Base-by-base conservation (phyloP, 2,329 filamentous ascomycete genomes). In the Fusarium transvaalense region DNA sequence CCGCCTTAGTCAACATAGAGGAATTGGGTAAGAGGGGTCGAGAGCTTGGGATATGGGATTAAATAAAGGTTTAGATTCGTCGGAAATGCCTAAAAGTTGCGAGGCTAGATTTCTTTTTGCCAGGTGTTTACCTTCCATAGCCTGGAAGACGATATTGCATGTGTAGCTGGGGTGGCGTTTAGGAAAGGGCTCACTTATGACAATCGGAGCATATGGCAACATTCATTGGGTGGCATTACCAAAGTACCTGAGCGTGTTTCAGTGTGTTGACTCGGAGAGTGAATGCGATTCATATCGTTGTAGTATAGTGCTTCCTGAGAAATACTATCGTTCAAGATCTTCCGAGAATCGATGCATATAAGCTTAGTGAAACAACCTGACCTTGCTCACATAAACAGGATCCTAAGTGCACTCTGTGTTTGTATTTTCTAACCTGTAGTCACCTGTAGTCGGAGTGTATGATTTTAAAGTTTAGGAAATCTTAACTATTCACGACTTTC, bases 1-100 rank as follows among this genome's bases (percentile, higher is more conserved):
- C 65, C 69, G 64, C 68, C 74, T 63, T 68, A 68, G 59, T 68
- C 64, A 64, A 55, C 41, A 59, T 34, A 51, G 46, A 73, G 52
- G 21, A 54, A 51, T 55, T 34, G 62, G 54, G 38, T 60, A 47
- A 31, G 27, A 29, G 21, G 34, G n/a, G 52, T 15, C 37, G 35
- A 51, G 19, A 46, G 27, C 23, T 32, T 37, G 31, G 23, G 41
- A 14, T 21, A 46, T 41, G 25, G 23, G 42, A 32, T 32, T 43
- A 39, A 35, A 41, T 15, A 32, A 34, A 37, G 34, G 39, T 34
- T 38, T 43, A 48, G 58, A 57, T 31, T 52, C 32, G n/a, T 27
- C 19, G 14, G 12, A 31, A 34, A 39, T 39, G 31, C n/a, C 48
- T 37, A 57, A 58, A 48, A 42, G 37, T 56, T 42, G 57, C 29